These are phyloP conservation scores for Filobasidium floriforme DNA, from an alignment of 768 basidiomycete genomes.

Conservation along the genomic window DNA sequence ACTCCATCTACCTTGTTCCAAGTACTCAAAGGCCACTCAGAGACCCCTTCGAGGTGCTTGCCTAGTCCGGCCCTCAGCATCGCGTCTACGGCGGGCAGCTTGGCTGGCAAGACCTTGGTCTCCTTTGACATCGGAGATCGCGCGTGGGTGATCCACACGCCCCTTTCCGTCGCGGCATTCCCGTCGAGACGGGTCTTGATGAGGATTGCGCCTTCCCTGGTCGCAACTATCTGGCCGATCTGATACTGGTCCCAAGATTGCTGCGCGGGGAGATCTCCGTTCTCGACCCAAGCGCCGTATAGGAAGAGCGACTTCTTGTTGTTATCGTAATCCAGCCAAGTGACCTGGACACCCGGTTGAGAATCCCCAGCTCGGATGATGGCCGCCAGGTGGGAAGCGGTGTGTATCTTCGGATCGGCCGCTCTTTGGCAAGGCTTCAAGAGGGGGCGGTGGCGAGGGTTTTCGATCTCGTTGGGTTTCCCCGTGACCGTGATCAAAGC, in stretches of 20 bases:
- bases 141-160: constrained; percentile 39
- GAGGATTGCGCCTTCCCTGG: constrained; percentile 33
- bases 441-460: constrained; percentile 32
- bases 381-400: constrained; percentile 27
- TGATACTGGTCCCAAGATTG: constrained; percentile 23
- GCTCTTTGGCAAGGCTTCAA: constrained; percentile 26
- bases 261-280: constrained; percentile 18
- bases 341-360: constrained; percentile 36
- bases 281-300: constrained; percentile 36
- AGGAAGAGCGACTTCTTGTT: constrained; percentile 29
- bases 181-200: constrained; percentile 23
- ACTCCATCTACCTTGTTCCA: constrained; percentile 17
- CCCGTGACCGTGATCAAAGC: neutral
- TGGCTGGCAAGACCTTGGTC: constrained; percentile 32
- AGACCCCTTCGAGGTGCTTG: constrained; percentile 23
- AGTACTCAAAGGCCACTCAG: constrained; percentile 26
- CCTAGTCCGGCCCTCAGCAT: constrained; percentile 28
- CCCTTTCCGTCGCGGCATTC: constrained; percentile 19
- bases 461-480: constrained; percentile 26
- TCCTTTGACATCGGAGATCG: constrained; percentile 30
- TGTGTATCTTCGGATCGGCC: constrained; percentile 26
- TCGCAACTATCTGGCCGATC: constrained; percentile 30
- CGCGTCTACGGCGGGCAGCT: constrained; percentile 33
- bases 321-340: constrained; percentile 18
- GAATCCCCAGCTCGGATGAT: constrained; percentile 33